Percentiles rank a stretch among this genome's conserved stretches.
Evolutionary conservation across 2,329 filamentous ascomycete genomes (phyloP).

Genomic region (Aureobasidium vineae): DNA sequence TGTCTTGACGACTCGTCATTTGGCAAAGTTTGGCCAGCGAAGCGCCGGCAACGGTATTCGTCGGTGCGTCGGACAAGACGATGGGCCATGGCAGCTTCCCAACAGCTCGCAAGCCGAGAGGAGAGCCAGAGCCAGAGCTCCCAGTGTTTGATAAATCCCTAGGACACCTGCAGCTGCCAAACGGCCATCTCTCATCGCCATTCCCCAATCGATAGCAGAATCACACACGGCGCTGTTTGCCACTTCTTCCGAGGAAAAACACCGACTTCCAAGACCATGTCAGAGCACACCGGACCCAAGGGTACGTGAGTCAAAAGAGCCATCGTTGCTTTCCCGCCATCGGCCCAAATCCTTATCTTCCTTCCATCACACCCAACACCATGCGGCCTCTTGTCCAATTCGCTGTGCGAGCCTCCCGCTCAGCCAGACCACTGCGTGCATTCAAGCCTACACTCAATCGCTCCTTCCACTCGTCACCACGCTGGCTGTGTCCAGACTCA

Average conservation of each 20-base stretch:
- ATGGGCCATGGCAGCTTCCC: constrained; percentile 11
- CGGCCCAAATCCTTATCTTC: constrained; percentile 8
- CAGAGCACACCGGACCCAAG: constrained; percentile 16
- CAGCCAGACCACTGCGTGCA: constrained; percentile 9
- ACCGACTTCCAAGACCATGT: constrained; percentile 8
- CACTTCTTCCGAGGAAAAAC: constrained; percentile 18
- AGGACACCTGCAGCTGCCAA: constrained; percentile 1
- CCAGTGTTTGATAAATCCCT: constrained; percentile 16
- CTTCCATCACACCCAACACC: constrained; percentile 20
- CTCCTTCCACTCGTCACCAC: constrained; percentile 16
- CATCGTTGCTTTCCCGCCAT: constrained; percentile 5
- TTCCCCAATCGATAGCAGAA: background rate
- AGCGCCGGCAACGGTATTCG: constrained; percentile 22
- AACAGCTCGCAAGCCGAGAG: constrained; percentile 20
- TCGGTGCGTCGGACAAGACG: constrained; percentile 15
- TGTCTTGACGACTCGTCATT: background rate
- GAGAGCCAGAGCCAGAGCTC: constrained; percentile 14
- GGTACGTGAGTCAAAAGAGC: constrained; percentile 22
- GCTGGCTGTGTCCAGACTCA: constrained; percentile 11
- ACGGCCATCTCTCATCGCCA: background rate
- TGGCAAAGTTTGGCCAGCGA: constrained; percentile 17
- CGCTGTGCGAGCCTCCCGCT: constrained; percentile 14
- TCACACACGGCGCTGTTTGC: background rate
- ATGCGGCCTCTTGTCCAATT: constrained; percentile 15
- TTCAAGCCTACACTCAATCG: constrained; percentile 10